These are phyloP conservation scores for Emericellopsis terricola DNA, from an alignment of 495 filamentous ascomycete genomes.

Conservation along the genomic window DNA sequence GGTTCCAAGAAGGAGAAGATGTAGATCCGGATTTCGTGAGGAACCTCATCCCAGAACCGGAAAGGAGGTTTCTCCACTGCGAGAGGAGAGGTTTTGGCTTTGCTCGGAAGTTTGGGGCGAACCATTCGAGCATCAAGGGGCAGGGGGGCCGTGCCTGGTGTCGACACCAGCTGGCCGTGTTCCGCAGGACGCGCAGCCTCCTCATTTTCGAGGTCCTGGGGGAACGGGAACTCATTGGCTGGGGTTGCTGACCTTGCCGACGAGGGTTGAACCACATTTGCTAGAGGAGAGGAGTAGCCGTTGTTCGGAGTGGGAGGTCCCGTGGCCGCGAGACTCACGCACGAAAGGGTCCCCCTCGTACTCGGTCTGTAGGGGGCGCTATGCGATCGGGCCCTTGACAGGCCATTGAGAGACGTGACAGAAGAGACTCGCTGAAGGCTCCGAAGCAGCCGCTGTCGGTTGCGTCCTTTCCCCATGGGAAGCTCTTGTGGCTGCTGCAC, in stretches of 20 bases:
- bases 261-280: constrained; percentile 25
- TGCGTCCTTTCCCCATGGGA: constrained; percentile 42
- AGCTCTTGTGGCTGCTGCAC: constrained; percentile 17
- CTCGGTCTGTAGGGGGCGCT: constrained; percentile 39
- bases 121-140: too few species aligned
- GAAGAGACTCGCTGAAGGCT: constrained; percentile 80
- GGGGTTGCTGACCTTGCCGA: constrained; percentile 38
- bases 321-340: constrained; percentile 57
- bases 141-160: constrained; percentile 36
- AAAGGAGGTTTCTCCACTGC: background rate
- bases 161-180: constrained; percentile 8
- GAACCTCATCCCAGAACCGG: constrained; percentile 49
- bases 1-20: constrained; percentile 63
- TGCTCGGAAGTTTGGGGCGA: too few species aligned
- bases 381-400: constrained; percentile 44
- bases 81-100: constrained; percentile 8
- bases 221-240: constrained; percentile 15
- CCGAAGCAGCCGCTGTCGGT: constrained; percentile 56
- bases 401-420: constrained; percentile 51
- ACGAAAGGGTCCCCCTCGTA: constrained; percentile 45
- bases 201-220: constrained; percentile 16
- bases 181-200: constrained; percentile 17
- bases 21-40: constrained; percentile 61
- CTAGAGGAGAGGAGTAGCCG: constrained; percentile 40
- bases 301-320: too few species aligned